Evolutionary conservation across 371 early-diverging fungal species (phyloP).

Genomic region (Scutellospora calospora): DNA sequence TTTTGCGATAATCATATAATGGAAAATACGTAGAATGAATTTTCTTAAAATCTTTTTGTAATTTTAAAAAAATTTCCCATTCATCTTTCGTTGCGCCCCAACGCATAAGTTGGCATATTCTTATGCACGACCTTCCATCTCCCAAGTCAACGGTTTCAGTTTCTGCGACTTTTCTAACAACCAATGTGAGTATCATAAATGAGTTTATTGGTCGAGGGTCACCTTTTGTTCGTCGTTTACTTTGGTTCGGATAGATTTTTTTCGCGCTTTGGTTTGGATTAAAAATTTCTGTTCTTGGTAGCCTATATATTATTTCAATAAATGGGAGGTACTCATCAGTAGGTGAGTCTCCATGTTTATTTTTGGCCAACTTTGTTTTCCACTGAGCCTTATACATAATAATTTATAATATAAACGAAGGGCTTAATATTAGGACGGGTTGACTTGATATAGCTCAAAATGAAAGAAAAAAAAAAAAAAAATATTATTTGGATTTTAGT

Average conservation of each 20-base stretch:
- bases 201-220: not conserved
- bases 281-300: too few relatives aligned
- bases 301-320: too few relatives aligned
- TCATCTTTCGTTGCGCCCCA: not conserved
- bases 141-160: not conserved
- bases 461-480: too few relatives aligned
- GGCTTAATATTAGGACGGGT: too few relatives aligned
- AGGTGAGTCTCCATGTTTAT: too few relatives aligned
- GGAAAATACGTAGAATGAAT: not conserved
- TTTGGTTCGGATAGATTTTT: not conserved
- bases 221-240: not conserved
- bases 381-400: too few relatives aligned
- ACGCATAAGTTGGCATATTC: not conserved
- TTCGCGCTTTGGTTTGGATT: too few relatives aligned
- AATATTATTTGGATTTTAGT: too few relatives aligned
- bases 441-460: too few relatives aligned
- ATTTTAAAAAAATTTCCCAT: not conserved
- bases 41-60: not conserved
- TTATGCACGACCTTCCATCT: not conserved
- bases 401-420: too few relatives aligned
- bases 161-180: not conserved
- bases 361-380: too few relatives aligned
- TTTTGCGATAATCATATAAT: not conserved
- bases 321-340: too few relatives aligned
- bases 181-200: not conserved